Percentiles rank a stretch among this genome's conserved stretches.
These are phyloP conservation scores for Cladorrhinum sp. DNA, from an alignment of 2,329 filamentous ascomycete genomes.

Conservation along the genomic window DNA sequence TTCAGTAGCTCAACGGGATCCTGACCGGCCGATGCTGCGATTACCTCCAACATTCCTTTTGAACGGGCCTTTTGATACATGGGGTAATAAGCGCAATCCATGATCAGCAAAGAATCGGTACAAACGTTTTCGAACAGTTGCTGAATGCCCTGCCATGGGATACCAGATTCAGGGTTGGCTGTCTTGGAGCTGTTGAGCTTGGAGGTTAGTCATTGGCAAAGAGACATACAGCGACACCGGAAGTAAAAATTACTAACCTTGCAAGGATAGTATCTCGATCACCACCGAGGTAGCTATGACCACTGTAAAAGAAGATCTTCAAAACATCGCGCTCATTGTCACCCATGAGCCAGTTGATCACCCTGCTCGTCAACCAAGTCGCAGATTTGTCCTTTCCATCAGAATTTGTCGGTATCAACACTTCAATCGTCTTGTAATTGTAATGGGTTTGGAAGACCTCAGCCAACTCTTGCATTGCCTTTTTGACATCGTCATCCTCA, in stretches of 20 bases:
- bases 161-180: slow-evolving; percentile 43
- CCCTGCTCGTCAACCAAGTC: slow-evolving; percentile 51
- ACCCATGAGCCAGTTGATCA: slow-evolving; percentile 53
- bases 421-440: slow-evolving; percentile 47
- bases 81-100: slow-evolving; percentile 59
- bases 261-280: slow-evolving; percentile 57
- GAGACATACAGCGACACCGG: not conserved
- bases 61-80: slow-evolving; percentile 51
- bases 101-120: slow-evolving; percentile 55
- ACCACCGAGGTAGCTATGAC: slow-evolving; percentile 52
- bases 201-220: not conserved
- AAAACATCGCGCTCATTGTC: slow-evolving; percentile 54
- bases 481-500: slow-evolving; percentile 40
- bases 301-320: slow-evolving; percentile 59
- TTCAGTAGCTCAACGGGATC: slow-evolving; percentile 48
- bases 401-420: slow-evolving; percentile 48
- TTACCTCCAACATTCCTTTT: slow-evolving; percentile 53
- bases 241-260: slow-evolving; percentile 41
- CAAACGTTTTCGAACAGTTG: slow-evolving; percentile 54
- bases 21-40: slow-evolving; percentile 54
- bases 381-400: slow-evolving; percentile 49
- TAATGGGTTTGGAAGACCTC: slow-evolving; percentile 52
- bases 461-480: slow-evolving; percentile 46
- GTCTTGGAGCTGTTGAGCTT: slow-evolving; percentile 44
- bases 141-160: slow-evolving; percentile 57